Evolutionary conservation across 2,329 filamentous ascomycete genomes (phyloP).

Genomic region (Aspergillus tamarii): DNA sequence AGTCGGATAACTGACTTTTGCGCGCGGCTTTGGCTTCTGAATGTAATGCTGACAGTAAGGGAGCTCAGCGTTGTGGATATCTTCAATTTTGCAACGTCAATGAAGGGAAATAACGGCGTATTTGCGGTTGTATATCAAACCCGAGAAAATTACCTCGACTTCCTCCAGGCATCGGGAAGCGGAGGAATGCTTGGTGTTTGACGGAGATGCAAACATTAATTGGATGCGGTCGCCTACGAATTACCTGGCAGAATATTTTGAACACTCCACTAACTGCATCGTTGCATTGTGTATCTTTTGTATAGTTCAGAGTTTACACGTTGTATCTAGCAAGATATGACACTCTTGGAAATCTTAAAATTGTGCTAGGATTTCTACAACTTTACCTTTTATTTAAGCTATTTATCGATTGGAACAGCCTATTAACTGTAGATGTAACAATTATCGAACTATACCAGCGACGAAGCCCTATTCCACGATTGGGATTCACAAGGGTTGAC

Average conservation of each 20-base stretch:
- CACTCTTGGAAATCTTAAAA: background rate
- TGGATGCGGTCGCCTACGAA: background rate
- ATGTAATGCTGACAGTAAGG: too few species aligned
- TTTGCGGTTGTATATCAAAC: background rate
- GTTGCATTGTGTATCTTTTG: background rate
- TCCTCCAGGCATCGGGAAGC: conserved; percentile 10
- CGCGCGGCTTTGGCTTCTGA: background rate
- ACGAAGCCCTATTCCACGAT: background rate
- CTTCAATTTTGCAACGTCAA: background rate
- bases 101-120: background rate
- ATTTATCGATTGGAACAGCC: background rate
- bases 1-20: background rate
- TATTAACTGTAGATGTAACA: background rate
- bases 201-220: conserved; percentile 33
- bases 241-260: background rate
- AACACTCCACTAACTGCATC: background rate
- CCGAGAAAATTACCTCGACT: conserved; percentile 17
- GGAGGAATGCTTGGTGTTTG: conserved; percentile 29
- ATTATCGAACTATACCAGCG: background rate
- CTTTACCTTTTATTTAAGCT: background rate
- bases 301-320: background rate
- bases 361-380: background rate
- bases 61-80: background rate
- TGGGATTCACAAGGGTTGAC: background rate
- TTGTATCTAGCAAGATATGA: background rate